Base-by-base conservation (phyloP, 164 flowering plant species). In the Nelumbo lutea region DNA sequence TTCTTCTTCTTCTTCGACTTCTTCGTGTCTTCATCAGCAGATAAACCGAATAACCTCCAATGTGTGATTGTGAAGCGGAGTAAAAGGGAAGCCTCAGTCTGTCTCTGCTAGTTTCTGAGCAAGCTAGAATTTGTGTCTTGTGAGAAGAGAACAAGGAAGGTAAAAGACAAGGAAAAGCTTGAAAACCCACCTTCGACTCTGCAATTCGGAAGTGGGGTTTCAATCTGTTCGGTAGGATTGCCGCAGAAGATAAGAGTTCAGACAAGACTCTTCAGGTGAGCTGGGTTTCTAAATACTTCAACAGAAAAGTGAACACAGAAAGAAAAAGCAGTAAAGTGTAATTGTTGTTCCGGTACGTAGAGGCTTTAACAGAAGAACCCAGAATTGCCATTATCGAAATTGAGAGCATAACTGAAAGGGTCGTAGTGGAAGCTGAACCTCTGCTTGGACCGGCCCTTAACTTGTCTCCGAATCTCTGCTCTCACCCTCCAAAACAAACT, bases 401-500 rank as follows among this genome's bases (percentile, higher is more conserved):
- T 73, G 13, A 73, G 61, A 57, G 71, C 71, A 44, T 73, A 73
- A 45, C 71, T 73, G 27, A 68, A 73, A 40, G 76, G 76, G 51
- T 73, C 76, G 55, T 81, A 79, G 59, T 81, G 68, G 64, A 81
- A 81, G 67, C 79, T 79, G 59, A 73, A 64, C 73, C 66, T 72
- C 58, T 72, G 66, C 62, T 70, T 74, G 6, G 69, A 61, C 57
- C 70, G 62, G 40, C 46, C 59, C 74, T 72, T 74, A 68, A 70
- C 42, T 42, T 73, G 78, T 42, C 81, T 75, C 67, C 64, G 62
- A 3, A 78, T 63, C 70, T 76, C 81, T 2, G 81, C 81, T 62
- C 78, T 72, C 9, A 82, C 72, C 72, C 75, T 71, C 83, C 83
- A 80, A 42, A 78, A 76, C 67, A 78, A 74, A 42, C 75, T 78